A percentile compares a stretch with the other conserved stretches of the same genome.
phyloP scores from a whole-genome alignment of 2,329 filamentous ascomycete species.

The Triangularia verruculosa region DNA sequence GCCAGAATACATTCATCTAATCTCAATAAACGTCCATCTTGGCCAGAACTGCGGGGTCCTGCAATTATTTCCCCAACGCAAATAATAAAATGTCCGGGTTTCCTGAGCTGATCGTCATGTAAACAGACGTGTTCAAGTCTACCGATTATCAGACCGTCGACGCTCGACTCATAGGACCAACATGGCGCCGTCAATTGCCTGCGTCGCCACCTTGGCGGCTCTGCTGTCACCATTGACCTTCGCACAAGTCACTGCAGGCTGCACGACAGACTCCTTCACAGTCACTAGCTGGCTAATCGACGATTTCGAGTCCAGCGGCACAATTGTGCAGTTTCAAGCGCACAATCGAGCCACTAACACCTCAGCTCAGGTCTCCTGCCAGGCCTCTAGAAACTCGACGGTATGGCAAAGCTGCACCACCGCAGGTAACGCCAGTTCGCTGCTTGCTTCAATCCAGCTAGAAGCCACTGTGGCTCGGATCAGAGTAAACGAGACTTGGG shows the following conservation, averaged over 20 bases:
- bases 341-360: conserved; percentile 28
- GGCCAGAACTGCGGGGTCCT: neutral
- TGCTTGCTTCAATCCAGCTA: conserved; percentile 10
- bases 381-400: neutral
- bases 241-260: conserved; percentile 14
- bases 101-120: neutral
- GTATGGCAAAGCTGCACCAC: conserved; percentile 13
- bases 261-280: conserved; percentile 27
- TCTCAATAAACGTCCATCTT: neutral
- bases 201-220: neutral
- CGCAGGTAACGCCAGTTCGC: neutral
- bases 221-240: conserved; percentile 1
- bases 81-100: neutral
- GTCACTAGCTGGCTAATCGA: conserved; percentile 28
- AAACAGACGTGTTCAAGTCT: neutral
- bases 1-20: conserved; percentile 8
- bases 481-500: conserved; percentile 26
- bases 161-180: neutral
- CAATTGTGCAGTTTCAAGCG: conserved; percentile 12
- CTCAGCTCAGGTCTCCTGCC: conserved; percentile 17
- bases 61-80: neutral
- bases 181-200: neutral
- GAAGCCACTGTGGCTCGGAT: conserved; percentile 12
- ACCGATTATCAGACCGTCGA: neutral
- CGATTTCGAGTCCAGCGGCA: conserved; percentile 17